Conservation (phyloP, 2,329 filamentous ascomycete genomes). For the Aureobasidium sp. region DNA sequence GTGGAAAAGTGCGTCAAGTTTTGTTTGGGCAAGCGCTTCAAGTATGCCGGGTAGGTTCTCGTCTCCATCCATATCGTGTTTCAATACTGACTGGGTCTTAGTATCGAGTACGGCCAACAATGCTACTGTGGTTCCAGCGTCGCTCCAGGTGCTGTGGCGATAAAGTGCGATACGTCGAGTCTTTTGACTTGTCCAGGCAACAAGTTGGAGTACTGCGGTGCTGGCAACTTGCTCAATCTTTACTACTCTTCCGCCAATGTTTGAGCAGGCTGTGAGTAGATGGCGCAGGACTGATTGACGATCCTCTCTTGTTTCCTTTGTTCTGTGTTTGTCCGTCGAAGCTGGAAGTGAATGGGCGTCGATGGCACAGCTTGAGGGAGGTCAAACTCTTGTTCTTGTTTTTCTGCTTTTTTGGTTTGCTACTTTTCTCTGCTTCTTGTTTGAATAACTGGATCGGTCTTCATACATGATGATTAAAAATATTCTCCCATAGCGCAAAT, state of each 20-base stretch:
- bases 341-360: neutral
- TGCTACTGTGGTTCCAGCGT: conserved; percentile 26
- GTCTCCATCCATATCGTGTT: neutral
- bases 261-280: conserved; percentile 21
- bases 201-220: conserved; percentile 26
- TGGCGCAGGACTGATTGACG: neutral
- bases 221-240: conserved; percentile 25
- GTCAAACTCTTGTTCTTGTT: neutral
- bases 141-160: conserved; percentile 17
- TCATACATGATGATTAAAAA: too few relatives aligned
- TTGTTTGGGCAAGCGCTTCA: conserved; percentile 24
- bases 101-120: conserved; percentile 20
- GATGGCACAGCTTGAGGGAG: neutral
- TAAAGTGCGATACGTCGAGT: conserved; percentile 18
- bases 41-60: conserved; percentile 25
- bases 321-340: neutral
- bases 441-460: neutral
- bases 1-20: conserved; percentile 22
- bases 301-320: neutral
- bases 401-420: neutral
- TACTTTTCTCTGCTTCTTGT: neutral
- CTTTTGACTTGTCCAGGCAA: conserved; percentile 27
- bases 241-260: conserved; percentile 25
- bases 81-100: conserved; percentile 9
- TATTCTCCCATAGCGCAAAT: too few relatives aligned